Evolutionary conservation across 2,329 filamentous ascomycete genomes (phyloP).

Genomic region (Colletotrichum euphorbiae): DNA sequence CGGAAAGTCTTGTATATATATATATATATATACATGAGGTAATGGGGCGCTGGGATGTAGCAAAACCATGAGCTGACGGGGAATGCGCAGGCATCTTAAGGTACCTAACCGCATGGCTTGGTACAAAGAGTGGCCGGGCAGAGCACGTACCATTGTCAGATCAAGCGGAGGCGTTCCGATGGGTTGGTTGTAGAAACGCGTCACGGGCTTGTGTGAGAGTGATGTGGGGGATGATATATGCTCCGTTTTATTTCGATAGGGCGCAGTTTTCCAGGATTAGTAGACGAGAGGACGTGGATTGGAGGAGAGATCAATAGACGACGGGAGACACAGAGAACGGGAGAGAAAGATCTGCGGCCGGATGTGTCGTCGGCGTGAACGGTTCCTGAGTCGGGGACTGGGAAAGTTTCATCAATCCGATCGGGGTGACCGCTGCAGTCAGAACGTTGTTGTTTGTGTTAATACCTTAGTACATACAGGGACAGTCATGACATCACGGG

Average conservation of each 20-base stretch:
- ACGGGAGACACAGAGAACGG: not conserved
- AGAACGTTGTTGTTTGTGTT: not conserved
- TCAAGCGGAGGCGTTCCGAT: slow-evolving; percentile 7
- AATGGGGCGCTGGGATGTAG: slow-evolving; percentile 17
- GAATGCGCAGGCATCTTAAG: not conserved
- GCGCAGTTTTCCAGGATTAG: not conserved
- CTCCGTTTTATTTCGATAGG: slow-evolving; percentile 5
- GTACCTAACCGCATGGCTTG: not conserved
- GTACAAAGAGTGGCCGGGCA: not conserved
- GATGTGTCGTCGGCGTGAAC: slow-evolving; percentile 6
- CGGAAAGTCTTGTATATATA: slow-evolving; percentile 19
- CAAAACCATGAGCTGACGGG: not conserved
- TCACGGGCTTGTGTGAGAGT: slow-evolving; percentile 4
- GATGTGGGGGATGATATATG: slow-evolving; percentile 6
- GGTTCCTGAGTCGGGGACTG: slow-evolving; percentile 19
- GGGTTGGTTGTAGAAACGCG: slow-evolving; percentile 23
- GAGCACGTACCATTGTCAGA: slow-evolving; percentile 34
- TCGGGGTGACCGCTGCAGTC: slow-evolving; percentile 20
- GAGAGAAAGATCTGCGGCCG: slow-evolving; percentile 13
- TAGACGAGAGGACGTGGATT: not conserved
- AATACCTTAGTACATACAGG: slow-evolving; percentile 6
- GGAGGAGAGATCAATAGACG: not conserved
- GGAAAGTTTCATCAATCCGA: slow-evolving; percentile 30
- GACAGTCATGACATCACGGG: slow-evolving; percentile 36
- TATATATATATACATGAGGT: slow-evolving; percentile 36